Base-by-base conservation (phyloP, 176 grass and related monocot species). In the Eleusine indica region DNA sequence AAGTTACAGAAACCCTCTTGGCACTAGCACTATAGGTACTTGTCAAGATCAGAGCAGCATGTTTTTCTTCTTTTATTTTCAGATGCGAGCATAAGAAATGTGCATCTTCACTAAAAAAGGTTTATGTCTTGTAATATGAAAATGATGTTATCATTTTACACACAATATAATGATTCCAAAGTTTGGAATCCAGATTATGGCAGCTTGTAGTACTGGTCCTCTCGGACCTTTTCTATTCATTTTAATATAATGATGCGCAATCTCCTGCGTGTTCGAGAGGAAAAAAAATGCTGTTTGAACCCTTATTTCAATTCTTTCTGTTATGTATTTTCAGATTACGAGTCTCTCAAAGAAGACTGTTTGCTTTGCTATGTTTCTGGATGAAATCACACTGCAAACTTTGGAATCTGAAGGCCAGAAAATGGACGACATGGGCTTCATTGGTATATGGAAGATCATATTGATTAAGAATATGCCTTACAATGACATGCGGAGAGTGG, bases 331-430 rank as follows among this genome's bases (percentile, higher is more conserved):
- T 49, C 85, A 99, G 97, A 96, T 99, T 61, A 99, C 97, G n/a
- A 85, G 83, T 67, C 78, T 94, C 14, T 99, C 97, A 66, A 99
- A 92, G 91, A 99, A 96, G 89, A 92, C 92, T 77, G 93, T 99
- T 83, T 99, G 97, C 84, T 99, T 99, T 86, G 86, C 91, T 81
- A 99, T 99, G 97, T 99, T 99, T 90, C 76, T 99, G 93, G 97
- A 99, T 82, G 93, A 96, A 85, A 62, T 82, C 21, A 96, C 97
- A 78, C 80, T 99, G 83, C 76, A 91, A 86, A 96, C 93, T 62
- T 85, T 99, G 86, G 80, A 89, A 77, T 92, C 86, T 81, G 97
- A 99, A 92, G 97, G 97, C 16, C 91, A 99, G 79, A 90, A 90
- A 78, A 94, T 91, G 86, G 86, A 96, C 61, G 83, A 4, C 71